Conservation (phyloP, 1,284 basidiomycete species). For the Tetrapyrgos nigripes region DNA sequence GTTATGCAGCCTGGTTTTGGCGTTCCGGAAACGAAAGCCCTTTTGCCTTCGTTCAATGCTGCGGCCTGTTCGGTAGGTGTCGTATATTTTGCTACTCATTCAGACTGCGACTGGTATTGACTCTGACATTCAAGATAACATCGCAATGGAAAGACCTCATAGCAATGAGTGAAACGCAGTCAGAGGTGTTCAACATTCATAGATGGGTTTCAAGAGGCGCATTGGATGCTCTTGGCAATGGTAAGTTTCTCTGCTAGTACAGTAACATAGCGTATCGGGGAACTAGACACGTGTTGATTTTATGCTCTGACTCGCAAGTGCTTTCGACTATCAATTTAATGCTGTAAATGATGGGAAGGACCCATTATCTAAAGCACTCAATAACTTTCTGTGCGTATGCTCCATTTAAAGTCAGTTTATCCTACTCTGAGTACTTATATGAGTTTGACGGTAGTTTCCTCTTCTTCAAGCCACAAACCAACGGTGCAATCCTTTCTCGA, state of each 20-base stretch:
- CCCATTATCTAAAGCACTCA: not conserved
- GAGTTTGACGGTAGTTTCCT: too few relatives aligned
- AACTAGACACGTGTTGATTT: too few relatives aligned
- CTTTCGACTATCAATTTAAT: conserved; percentile 8
- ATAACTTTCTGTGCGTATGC: not conserved
- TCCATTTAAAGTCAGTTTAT: too few relatives aligned
- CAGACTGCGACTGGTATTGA: not conserved
- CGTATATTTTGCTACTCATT: not conserved
- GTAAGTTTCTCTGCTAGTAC: conserved; percentile 1
- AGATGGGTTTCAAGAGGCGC: conserved; percentile 7
- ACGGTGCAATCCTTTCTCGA: too few relatives aligned
- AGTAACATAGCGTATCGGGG: not conserved
- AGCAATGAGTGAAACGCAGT: not conserved
- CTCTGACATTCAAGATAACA: not conserved
- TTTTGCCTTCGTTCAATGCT: conserved; percentile 16
- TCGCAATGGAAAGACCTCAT: conserved; percentile 11
- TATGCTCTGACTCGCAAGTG: not conserved
- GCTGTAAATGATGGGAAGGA: not conserved
- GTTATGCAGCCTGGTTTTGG: conserved; percentile 26
- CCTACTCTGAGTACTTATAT: too few relatives aligned
- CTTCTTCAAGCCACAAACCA: too few relatives aligned
- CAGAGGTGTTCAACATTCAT: not conserved
- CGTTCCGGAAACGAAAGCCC: conserved; percentile 16
- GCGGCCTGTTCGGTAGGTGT: not conserved
- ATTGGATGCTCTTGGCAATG: conserved; percentile 11